phyloP scores from a whole-genome alignment of 805 yeast species.

The Scheffersomyces spartinae region DNA sequence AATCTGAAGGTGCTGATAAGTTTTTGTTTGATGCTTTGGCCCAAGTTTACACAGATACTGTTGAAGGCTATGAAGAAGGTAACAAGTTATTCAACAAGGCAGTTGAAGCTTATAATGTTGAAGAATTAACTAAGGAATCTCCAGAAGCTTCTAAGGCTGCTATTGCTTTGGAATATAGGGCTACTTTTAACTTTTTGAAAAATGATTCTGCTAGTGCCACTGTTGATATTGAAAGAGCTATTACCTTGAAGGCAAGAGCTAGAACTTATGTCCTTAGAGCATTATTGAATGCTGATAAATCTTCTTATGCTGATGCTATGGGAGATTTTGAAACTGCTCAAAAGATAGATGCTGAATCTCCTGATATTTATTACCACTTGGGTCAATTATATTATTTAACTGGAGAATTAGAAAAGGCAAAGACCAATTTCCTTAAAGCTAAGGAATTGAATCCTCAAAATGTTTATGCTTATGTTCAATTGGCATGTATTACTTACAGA shows the following conservation, averaged over 20 bases:
- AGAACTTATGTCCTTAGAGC: conserved; percentile 78
- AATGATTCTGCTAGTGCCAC: conserved; percentile 59
- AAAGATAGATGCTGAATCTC: conserved; percentile 52
- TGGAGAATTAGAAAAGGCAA: conserved; percentile 63
- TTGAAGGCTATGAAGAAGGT: conserved; percentile 53
- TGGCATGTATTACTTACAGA: conserved; percentile 86
- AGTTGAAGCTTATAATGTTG: conserved; percentile 31
- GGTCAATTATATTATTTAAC: conserved; percentile 86
- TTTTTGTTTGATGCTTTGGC: conserved; percentile 56
- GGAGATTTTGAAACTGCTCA: conserved; percentile 64
- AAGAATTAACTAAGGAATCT: conserved; percentile 18
- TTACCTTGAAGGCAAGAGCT: conserved; percentile 61
- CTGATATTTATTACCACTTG: conserved; percentile 85
- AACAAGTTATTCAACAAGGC: conserved; percentile 50
- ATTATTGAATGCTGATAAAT: conserved; percentile 70
- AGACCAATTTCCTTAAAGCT: conserved; percentile 63
- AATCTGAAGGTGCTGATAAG: conserved; percentile 47
- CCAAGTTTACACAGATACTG: conserved; percentile 37
- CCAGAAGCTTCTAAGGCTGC: conserved; percentile 36
- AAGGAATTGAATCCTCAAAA: conserved; percentile 63
- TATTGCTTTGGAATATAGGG: conserved; percentile 73
- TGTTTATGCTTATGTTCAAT: conserved; percentile 79
- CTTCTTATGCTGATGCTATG: conserved; percentile 45
- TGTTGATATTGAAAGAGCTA: conserved; percentile 50
- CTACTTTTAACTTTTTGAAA: conserved; percentile 75